Evolutionary conservation across 768 basidiomycete genomes (phyloP), one percentile per base, ranked within the genome.

Genomic region (Tubosaeta brunneosetosa): DNA sequence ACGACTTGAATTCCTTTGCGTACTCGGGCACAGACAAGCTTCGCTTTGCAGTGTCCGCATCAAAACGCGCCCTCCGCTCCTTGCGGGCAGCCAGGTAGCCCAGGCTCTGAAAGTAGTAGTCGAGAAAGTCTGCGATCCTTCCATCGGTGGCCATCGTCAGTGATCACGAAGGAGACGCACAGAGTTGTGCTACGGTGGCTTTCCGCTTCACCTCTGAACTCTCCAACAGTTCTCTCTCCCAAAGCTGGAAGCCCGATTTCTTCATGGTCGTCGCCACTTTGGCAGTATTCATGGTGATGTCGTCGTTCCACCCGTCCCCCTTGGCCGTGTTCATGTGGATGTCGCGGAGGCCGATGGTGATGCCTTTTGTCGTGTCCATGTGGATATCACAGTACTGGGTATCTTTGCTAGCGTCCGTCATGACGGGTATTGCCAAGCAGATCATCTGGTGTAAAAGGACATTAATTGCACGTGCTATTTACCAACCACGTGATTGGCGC

Each of bases 81-180:
- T 92, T 94, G 25, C 97, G 83, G 17, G 86, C 72, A 8, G 87
- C 83, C 53, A 97, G 78, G 71, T 97, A 97, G 16, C 91, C 92
- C 34, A 99, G 79, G 1, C 84, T 80, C 66, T 97, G 92, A 68
- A 99, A 99, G 74, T 99, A 99, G 68, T 99, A 98, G 71, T 98
- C 95, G 47, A 97, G 81, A 73, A 97, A 97, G 75, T 91, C 93
- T 94, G 58, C 32, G 50, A 42, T 50, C 46, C 29, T 47, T 58
- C 36, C 37, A 63, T 55, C 52, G 53, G 13, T 17, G 22, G 44
- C 31, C 31, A 57, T 57, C 58, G 46, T 16, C 29, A 26, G 47
- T 8, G 9, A 51, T 47, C 55, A 47, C 51, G 25, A 34, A 52
- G 37, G 6, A 38, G 31, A 77, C 86, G 63, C 66, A 94, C 94